These are phyloP conservation scores for Emiliania huxleyi DNA, from an alignment of 78 protist species.

Conservation along the genomic window DNA sequence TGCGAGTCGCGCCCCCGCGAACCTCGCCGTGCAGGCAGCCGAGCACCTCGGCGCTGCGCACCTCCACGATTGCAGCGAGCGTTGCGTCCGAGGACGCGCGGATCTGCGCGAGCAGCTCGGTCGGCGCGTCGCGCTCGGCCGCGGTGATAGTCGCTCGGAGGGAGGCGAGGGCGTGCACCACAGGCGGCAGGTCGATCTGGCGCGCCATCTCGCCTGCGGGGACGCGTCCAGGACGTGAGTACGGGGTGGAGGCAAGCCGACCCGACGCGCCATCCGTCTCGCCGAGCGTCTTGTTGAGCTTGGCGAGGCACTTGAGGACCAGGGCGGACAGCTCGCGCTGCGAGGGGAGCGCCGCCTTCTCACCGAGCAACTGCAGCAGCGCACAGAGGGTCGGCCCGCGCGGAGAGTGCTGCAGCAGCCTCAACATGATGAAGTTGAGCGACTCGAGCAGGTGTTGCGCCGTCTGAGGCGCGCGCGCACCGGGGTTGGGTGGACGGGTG, in stretches of 20 bases:
- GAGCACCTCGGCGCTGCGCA: background rate
- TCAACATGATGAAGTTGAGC: background rate
- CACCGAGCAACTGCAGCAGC: background rate
- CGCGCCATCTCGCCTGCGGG: too few relatives aligned
- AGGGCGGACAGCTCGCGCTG: background rate
- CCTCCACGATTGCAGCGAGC: background rate
- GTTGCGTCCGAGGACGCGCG: background rate
- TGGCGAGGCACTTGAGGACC: background rate
- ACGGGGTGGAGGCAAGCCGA: background rate
- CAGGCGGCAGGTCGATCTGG: background rate
- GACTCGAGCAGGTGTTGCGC: background rate
- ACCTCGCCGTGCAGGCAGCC: too few relatives aligned
- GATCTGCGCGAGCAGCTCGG: background rate
- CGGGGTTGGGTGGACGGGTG: too few relatives aligned
- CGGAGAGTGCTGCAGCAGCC: background rate
- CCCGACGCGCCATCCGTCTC: background rate
- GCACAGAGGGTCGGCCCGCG: background rate
- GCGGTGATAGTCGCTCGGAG: background rate
- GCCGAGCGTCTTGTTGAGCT: background rate
- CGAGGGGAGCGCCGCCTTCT: background rate
- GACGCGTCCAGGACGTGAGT: too few relatives aligned
- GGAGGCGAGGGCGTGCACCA: background rate
- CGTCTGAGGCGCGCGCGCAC: too few relatives aligned
- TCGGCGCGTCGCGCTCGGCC: background rate
- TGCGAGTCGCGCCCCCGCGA: too few relatives aligned